Evolutionary conservation across 306 rosid genomes (phyloP), one percentile per base, ranked within the genome.

Genomic region (Prunus mira): DNA sequence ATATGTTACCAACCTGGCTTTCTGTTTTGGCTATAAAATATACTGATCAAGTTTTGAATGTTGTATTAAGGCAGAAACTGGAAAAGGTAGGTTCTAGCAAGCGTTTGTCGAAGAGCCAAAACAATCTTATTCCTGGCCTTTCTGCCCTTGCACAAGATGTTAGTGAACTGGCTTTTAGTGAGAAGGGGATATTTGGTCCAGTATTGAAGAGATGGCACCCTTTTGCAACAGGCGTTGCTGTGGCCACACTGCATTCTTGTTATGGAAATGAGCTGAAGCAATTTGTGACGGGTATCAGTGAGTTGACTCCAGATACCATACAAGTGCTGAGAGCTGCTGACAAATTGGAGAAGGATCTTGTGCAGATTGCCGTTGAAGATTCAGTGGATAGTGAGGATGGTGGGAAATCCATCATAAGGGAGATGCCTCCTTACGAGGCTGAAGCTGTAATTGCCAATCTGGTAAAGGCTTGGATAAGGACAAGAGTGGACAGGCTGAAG

Each of bases 341-440:
- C 86, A 95, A 89, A 79, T 84, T 95, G 86, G 99, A 95, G 90
- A 95, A 89, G 82, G 95, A 88, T 87, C 92, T 95, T 50, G 99
- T 92, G 79, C 97, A 90, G 89, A 95, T 95, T 77, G 97, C 99
- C 27, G 99, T 95, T 17, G 91, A 81, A 83, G 97, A 92, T 86
- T 88, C 93, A 28, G 97, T 81, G 43, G 97, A 95, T 57, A 92
- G 99, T 71, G 99, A 95, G 77, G 99, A 95, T 84, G 99, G 99
- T 20, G 99, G 99, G 27, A 95, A 89, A 81, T 92, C 97, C 72
- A 81, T 95, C 70, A 90, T 95, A 67, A 86, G 82, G 85, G 96
- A 92, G 93, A 95, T 95, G 97, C 96, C 93, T 76, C 99, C 99
- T 71, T 95, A 86, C 1, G 99, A 95, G 83, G 93, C 99, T 67